A percentile compares a stretch with the other conserved stretches of the same genome.
Evolutionary conservation across 2,329 filamentous ascomycete species (phyloP).

Genomic region (Fusarium sp.): DNA sequence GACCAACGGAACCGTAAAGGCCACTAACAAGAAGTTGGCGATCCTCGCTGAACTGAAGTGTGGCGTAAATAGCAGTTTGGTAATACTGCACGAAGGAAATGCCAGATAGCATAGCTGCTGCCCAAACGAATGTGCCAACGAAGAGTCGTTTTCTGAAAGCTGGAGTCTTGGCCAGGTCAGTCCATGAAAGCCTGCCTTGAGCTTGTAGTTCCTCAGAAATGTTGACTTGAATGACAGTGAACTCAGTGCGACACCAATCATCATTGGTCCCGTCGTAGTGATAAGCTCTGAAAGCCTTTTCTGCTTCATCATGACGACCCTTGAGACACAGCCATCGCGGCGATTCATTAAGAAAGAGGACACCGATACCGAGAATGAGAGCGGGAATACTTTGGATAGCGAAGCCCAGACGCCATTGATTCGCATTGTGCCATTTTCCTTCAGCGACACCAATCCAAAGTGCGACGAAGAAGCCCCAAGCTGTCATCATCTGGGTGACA

Average conservation of each 20-base stretch:
- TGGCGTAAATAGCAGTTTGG: constrained; percentile 58
- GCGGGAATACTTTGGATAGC: constrained; percentile 53
- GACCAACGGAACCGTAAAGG: constrained; percentile 54
- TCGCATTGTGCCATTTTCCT: constrained; percentile 53
- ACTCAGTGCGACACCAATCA: constrained; percentile 54
- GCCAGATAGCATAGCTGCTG: constrained; percentile 56
- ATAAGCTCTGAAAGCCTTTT: constrained; percentile 51
- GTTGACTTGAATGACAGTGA: constrained; percentile 51
- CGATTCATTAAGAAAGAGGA: constrained; percentile 53
- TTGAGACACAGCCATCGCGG: constrained; percentile 55
- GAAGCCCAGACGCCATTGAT: constrained; percentile 56
- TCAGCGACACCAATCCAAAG: constrained; percentile 57
- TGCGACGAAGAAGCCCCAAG: constrained; percentile 57
- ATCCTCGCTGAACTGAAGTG: constrained; percentile 53
- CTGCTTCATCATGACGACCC: constrained; percentile 53
- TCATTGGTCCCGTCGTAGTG: constrained; percentile 53
- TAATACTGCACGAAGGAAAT: constrained; percentile 60
- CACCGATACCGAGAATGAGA: constrained; percentile 51
- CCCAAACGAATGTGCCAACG: constrained; percentile 57
- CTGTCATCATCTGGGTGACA: constrained; percentile 58
- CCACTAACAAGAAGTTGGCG: constrained; percentile 56
- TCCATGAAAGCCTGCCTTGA: constrained; percentile 49
- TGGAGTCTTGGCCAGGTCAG: constrained; percentile 49
- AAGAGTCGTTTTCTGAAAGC: constrained; percentile 55
- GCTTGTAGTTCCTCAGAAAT: constrained; percentile 52